A percentile compares a stretch with the other conserved stretches of the same genome.
phyloP scores from a whole-genome alignment of 768 basidiomycete species.

The Trametes cubensis region DNA sequence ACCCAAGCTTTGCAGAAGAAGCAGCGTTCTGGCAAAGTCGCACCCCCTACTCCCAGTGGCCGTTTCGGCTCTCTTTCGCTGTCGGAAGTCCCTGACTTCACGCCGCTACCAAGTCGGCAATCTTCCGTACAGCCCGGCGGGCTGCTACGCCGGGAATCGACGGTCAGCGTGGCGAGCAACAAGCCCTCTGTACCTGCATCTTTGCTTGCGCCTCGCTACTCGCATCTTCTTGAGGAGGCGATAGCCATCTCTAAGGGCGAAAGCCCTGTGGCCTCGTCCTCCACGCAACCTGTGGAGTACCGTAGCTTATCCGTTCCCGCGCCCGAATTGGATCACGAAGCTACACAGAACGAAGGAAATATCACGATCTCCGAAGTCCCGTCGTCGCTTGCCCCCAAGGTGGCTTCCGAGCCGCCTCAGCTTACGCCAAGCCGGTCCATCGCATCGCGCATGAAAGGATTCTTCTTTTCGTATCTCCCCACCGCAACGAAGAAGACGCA shows the following conservation, averaged over 20 bases:
- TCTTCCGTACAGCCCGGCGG: constrained; percentile 24
- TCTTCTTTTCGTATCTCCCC: constrained; percentile 65
- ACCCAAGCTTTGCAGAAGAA: constrained; percentile 60
- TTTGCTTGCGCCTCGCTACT: constrained; percentile 57
- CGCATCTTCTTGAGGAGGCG: constrained; percentile 60
- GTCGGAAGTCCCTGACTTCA: constrained; percentile 53
- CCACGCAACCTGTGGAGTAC: constrained; percentile 16
- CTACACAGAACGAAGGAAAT: background rate
- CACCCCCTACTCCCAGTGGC: constrained; percentile 54
- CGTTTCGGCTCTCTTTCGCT: constrained; percentile 31
- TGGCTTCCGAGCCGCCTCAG: constrained; percentile 6
- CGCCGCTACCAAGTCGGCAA: constrained; percentile 41
- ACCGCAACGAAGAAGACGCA: constrained; percentile 44
- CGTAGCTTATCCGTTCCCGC: constrained; percentile 16
- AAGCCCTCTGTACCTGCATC: constrained; percentile 41
- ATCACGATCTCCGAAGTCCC: background rate
- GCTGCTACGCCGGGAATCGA: constrained; percentile 30
- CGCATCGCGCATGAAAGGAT: constrained; percentile 56
- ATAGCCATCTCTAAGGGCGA: constrained; percentile 37
- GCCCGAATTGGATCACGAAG: background rate
- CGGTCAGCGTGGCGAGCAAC: constrained; percentile 33
- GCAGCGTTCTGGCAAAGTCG: constrained; percentile 58
- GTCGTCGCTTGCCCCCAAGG: background rate
- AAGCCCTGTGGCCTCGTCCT: background rate
- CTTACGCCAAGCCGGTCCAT: constrained; percentile 40